Evolutionary conservation across 345 rosid genomes (phyloP).

Genomic region (Ricinus communis): DNA sequence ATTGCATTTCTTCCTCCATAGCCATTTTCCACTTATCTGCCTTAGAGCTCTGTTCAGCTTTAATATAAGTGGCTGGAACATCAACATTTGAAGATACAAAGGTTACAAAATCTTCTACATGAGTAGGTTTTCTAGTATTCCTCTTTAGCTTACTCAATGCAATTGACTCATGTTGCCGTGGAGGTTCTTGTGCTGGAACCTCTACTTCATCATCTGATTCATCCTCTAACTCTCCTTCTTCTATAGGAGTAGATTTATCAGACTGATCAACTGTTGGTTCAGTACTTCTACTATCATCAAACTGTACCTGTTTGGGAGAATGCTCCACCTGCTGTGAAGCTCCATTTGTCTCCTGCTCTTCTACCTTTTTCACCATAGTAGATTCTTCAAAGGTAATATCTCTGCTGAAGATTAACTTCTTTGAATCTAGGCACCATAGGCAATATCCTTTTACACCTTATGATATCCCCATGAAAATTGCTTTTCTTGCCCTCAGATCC

Average conservation of each 20-base stretch:
- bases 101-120: neutral
- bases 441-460: neutral
- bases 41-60: neutral
- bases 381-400: slow-evolving; percentile 5
- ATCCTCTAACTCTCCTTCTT: neutral
- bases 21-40: neutral
- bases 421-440: neutral
- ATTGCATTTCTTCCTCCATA: neutral
- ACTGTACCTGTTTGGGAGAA: no score
- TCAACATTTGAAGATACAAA: neutral
- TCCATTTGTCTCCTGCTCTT: neutral
- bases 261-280: neutral
- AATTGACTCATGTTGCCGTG: neutral
- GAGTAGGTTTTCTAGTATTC: neutral
- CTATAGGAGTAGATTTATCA: neutral
- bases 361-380: neutral
- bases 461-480: neutral
- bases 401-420: neutral
- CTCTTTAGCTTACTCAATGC: neutral
- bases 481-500: neutral
- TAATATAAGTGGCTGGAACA: neutral
- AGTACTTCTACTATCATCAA: neutral
- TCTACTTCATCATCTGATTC: neutral
- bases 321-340: neutral
- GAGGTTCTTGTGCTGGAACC: neutral